Base-by-base conservation (phyloP, 2,329 filamentous ascomycete genomes). In the Venturia oleaginea region DNA sequence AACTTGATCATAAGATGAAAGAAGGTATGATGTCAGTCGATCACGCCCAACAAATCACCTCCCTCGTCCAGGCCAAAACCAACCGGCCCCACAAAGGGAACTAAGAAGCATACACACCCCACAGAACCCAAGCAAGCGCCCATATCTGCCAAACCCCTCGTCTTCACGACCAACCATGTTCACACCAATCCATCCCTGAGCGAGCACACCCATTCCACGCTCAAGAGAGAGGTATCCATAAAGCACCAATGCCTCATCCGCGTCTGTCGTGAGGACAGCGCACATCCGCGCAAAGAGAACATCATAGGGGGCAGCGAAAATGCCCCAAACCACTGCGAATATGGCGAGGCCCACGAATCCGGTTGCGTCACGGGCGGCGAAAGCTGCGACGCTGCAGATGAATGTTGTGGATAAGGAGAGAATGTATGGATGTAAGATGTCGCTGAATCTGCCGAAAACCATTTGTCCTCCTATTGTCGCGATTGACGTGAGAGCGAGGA, bases 401-500 rank as follows among this genome's bases (percentile, higher is more conserved):
- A 62, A 42, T 32, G 64, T 63, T 17, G 64, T 51, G 5, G 48
- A 19, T 27, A 34, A 37, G 8, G 27, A 34, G 27, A 57, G 62
- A 15, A 30, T 42, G 48, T 34, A 55, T 17, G 51, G 32, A 48
- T 59, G 54, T n/a, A 38, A 22, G 22, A 17, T 40, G 38, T 62
- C 60, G 43, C 34, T 42, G 19, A 62, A 19, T 30, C n/a, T 42
- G 1, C 60, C 60, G 13, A 51, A 32, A 7, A 51, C 24, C n/a
- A 62, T 37, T 13, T 62, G 60, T 19, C 60, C 60, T 38, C 82
- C 55, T 0, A 76, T 77, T 3, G 78, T 79, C 0, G 80, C 80
- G 1, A 82, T 67, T 66, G 82, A 82, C 38, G 83, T 67, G 8
- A 81, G 65, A 0, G 75, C 79, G 24, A 75, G 77, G 11, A 80